Conservation (phyloP, 2,329 filamentous ascomycete genomes). For the Alternaria alternata region DNA sequence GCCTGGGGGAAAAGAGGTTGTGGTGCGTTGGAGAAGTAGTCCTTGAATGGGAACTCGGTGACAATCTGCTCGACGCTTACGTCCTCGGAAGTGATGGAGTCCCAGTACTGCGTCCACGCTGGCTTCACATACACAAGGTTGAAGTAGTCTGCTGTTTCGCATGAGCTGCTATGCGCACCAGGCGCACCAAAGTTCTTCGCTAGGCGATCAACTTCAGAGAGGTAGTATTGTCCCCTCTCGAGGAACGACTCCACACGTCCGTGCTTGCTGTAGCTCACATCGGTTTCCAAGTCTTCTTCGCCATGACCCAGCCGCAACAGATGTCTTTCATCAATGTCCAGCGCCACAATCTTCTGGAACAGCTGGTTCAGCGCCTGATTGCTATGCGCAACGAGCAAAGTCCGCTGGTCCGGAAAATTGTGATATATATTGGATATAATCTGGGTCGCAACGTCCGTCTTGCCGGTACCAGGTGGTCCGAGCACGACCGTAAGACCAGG, state of each 20-base stretch:
- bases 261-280: constrained; percentile 89
- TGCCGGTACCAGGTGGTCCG: constrained; percentile 94
- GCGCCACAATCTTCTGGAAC: constrained; percentile 95
- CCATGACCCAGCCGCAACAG: constrained; percentile 91
- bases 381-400: constrained; percentile 91
- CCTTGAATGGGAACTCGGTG: constrained; percentile 82
- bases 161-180: constrained; percentile 94
- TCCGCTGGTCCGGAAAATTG: constrained; percentile 93
- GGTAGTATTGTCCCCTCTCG: constrained; percentile 79
- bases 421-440: constrained; percentile 99
- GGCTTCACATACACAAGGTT: constrained; percentile 90
- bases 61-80: constrained; percentile 69
- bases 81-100: constrained; percentile 63
- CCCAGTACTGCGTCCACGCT: constrained; percentile 85
- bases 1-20: constrained; percentile 80
- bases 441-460: constrained; percentile 98
- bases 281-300: constrained; percentile 89
- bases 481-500: constrained; percentile 93
- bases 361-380: constrained; percentile 98
- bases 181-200: constrained; percentile 85
- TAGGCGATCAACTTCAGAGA: constrained; percentile 85
- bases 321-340: constrained; percentile 96
- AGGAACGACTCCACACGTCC: constrained; percentile 95
- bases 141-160: constrained; percentile 97
- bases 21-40: constrained; percentile 86